Evolutionary conservation across 208 protist species (phyloP), one percentile per base, ranked within the genome.

Genomic region (Acanthamoeba castellanii): DNA sequence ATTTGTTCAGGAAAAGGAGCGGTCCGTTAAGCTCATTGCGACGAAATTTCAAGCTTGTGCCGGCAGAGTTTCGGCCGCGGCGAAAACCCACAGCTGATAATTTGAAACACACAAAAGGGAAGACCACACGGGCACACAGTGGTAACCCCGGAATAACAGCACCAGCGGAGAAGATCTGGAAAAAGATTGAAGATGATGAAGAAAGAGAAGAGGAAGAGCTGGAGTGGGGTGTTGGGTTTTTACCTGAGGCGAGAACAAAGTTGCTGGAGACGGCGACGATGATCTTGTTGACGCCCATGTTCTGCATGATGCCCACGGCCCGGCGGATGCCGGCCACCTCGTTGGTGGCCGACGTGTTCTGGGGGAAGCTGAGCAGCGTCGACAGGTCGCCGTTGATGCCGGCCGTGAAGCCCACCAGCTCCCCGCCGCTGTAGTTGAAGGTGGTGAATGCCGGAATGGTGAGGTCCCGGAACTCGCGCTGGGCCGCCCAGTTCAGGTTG

Each of bases 301-400:
- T 85, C 76, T 85, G 76, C 76, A 85, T 85, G 76, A n/a, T 57
- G 42, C 76, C 76, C 45, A 85, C 76, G 76, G 76, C 76, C 8
- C n/a, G 3, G 13, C 76, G 34, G 34, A 85, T 85, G 76, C 76
- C 76, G 20, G 34, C 76, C 20, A 85, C 76, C 76, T 85, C 76
- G 45, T 85, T 37, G 42, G 8, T 57, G 42, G 76, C 76, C 34
- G 76, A 85, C 25, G 42, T 85, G 27, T 85, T 85, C 42, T 85
- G 37, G 34, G 76, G 76, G 22, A 57, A 57, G 76, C 76, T 85
- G 42, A 85, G 76, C 7, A n/a, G 42, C 34, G 6, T 50, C 3
- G 47, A 3, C 4, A 85, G 76, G 47, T 85, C n/a, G 13, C 76
- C 45, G 20, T 14, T 30, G 76, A 85, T 85, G 45, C 45, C 76